Evolutionary conservation across 306 rosid species (phyloP).

Genomic region (Gleditsia sinensis): DNA sequence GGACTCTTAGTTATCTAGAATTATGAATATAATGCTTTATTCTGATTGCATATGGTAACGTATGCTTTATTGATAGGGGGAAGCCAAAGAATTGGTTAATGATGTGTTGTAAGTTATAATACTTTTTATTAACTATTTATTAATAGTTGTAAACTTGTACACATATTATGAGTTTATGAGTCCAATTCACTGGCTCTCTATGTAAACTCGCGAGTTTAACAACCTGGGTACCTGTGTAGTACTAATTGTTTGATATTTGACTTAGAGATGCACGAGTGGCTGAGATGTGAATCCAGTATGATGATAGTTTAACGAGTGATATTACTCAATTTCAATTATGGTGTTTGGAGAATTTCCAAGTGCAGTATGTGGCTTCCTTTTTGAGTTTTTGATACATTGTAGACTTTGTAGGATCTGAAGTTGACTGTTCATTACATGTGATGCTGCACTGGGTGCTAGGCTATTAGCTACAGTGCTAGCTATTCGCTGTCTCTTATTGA

Average conservation of each 20-base stretch:
- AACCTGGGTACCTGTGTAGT: background rate
- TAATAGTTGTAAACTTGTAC: background rate
- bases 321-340: background rate
- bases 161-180: background rate
- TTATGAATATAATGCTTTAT: background rate
- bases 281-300: background rate
- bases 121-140: background rate
- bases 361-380: background rate
- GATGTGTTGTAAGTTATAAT: background rate
- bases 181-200: background rate
- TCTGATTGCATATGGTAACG: background rate
- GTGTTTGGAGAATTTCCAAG: background rate
- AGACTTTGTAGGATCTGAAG: background rate
- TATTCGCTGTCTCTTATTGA: background rate
- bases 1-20: background rate
- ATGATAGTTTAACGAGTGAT: background rate
- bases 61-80: background rate
- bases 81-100: background rate
- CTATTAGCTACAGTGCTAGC: background rate
- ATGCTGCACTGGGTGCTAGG: slow-evolving; percentile 13
- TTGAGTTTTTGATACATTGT: background rate
- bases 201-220: background rate
- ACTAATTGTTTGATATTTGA: background rate
- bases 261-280: background rate
- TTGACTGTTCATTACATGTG: background rate